phyloP scores from a whole-genome alignment of 2,329 filamentous ascomycete genomes.

The Xylaria sp. region DNA sequence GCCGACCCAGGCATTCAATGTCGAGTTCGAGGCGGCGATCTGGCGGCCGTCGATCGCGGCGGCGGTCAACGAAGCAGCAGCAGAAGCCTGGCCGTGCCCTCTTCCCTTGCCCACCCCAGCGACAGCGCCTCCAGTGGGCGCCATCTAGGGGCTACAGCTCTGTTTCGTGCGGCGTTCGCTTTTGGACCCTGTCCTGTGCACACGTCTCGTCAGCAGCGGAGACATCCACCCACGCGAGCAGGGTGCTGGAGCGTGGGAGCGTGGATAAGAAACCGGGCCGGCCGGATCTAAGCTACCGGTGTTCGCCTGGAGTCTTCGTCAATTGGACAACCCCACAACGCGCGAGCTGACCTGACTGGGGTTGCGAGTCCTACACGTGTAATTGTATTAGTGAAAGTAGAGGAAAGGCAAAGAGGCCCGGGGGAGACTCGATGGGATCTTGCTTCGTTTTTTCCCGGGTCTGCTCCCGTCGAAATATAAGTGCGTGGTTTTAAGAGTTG shows the following conservation, averaged over 20 bases:
- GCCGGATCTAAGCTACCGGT: slow-evolving; percentile 18
- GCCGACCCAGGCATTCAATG: slow-evolving; percentile 55
- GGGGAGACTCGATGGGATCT: background rate
- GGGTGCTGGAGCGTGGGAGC: background rate
- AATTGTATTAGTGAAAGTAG: background rate
- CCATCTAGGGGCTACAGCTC: slow-evolving; percentile 36
- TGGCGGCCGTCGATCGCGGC: slow-evolving; percentile 39
- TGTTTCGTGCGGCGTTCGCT: slow-evolving; percentile 20
- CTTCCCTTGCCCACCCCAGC: slow-evolving; percentile 19
- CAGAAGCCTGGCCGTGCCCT: slow-evolving; percentile 8
- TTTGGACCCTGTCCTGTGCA: slow-evolving; percentile 21
- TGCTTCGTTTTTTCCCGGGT: background rate
- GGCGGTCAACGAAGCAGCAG: background rate
- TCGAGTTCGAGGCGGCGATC: slow-evolving; percentile 56
- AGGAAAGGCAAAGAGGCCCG: background rate
- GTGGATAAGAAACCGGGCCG: slow-evolving; percentile 25
- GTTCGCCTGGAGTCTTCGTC: slow-evolving; percentile 11
- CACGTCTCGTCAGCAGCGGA: slow-evolving; percentile 25
- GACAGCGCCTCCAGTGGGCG: slow-evolving; percentile 41
- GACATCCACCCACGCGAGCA: slow-evolving; percentile 18
- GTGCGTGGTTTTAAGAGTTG: background rate
- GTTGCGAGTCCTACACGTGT: background rate
- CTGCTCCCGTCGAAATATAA: background rate
- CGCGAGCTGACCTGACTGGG: background rate
- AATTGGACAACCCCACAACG: slow-evolving; percentile 13